Evolutionary conservation across 2,329 filamentous ascomycete genomes (phyloP).

Genomic region (Dothistroma septosporum): DNA sequence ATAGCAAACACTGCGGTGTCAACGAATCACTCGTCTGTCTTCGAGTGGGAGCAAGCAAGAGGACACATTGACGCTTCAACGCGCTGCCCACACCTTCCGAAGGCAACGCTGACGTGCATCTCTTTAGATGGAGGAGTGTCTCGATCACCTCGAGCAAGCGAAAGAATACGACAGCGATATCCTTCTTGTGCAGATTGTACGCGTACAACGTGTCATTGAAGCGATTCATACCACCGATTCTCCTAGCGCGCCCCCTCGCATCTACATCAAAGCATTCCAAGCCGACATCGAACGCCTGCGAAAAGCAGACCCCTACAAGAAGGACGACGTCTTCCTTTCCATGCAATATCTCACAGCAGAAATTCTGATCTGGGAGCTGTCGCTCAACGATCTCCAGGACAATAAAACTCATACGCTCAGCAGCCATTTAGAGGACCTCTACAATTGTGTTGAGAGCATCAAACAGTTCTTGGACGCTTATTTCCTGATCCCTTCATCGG

Average conservation of each 20-base stretch:
- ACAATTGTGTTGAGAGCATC: slow-evolving; percentile 25
- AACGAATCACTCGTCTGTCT: too few species aligned
- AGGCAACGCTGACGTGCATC: not conserved
- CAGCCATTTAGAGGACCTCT: slow-evolving; percentile 27
- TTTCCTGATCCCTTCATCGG: slow-evolving; percentile 25
- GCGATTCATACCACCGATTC: slow-evolving; percentile 23
- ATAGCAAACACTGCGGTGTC: too few species aligned
- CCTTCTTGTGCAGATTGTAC: slow-evolving; percentile 30
- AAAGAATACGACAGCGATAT: slow-evolving; percentile 29
- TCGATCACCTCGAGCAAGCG: slow-evolving; percentile 22
- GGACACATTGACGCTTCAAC: too few species aligned
- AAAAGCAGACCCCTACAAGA: slow-evolving; percentile 13
- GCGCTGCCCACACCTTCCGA: too few species aligned
- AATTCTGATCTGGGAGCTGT: slow-evolving; percentile 27
- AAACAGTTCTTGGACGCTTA: slow-evolving; percentile 26
- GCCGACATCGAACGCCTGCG: slow-evolving; percentile 27
- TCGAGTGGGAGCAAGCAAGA: too few species aligned
- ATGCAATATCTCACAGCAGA: slow-evolving; percentile 28
- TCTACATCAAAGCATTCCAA: slow-evolving; percentile 28
- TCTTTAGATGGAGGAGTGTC: slow-evolving; percentile 19
- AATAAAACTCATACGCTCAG: slow-evolving; percentile 19
- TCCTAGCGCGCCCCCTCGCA: slow-evolving; percentile 25
- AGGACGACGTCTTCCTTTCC: slow-evolving; percentile 23
- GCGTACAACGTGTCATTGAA: slow-evolving; percentile 28
- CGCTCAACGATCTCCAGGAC: slow-evolving; percentile 27